Evolutionary conservation across 2,329 filamentous ascomycete genomes (phyloP).

Genomic region (Apiospora rasikravindrae): DNA sequence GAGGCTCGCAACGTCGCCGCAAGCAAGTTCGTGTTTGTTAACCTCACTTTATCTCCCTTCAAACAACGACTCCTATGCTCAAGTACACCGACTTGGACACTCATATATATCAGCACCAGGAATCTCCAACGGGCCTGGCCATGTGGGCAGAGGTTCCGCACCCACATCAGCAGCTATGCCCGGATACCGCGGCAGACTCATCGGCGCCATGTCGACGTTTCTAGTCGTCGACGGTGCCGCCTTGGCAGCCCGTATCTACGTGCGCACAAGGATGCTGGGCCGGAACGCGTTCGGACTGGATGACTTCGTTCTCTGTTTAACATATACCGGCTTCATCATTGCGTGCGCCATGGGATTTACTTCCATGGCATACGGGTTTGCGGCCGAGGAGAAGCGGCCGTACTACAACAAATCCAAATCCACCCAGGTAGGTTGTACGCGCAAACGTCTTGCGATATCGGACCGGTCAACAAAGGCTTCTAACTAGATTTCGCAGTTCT

Average conservation of each 20-base stretch:
- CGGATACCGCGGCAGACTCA: constrained; percentile 29
- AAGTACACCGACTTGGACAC: not conserved
- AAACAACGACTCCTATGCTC: not conserved
- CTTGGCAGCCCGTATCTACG: constrained; percentile 36
- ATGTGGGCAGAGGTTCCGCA: not conserved
- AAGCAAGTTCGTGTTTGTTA: not conserved
- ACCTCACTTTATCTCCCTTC: not conserved
- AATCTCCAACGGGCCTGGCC: not conserved
- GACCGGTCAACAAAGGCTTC: too few species aligned
- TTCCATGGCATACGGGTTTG: constrained; percentile 39
- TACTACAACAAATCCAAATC: constrained; percentile 31
- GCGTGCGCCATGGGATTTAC: constrained; percentile 36
- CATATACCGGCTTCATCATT: constrained; percentile 38
- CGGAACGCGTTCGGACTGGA: constrained; percentile 37
- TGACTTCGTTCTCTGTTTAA: constrained; percentile 35
- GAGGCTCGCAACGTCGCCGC: not conserved
- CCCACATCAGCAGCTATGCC: constrained; percentile 5
- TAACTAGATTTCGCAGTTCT: constrained; percentile 30
- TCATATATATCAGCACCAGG: not conserved
- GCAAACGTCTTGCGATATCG: not conserved
- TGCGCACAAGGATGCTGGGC: constrained; percentile 34
- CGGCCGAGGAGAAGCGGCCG: constrained; percentile 32
- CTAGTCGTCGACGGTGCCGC: constrained; percentile 33
- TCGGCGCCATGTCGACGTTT: constrained; percentile 36
- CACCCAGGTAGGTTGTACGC: constrained; percentile 23